phyloP scores from a whole-genome alignment of 1,284 basidiomycete genomes.

The Cryptococcus hybrid region DNA sequence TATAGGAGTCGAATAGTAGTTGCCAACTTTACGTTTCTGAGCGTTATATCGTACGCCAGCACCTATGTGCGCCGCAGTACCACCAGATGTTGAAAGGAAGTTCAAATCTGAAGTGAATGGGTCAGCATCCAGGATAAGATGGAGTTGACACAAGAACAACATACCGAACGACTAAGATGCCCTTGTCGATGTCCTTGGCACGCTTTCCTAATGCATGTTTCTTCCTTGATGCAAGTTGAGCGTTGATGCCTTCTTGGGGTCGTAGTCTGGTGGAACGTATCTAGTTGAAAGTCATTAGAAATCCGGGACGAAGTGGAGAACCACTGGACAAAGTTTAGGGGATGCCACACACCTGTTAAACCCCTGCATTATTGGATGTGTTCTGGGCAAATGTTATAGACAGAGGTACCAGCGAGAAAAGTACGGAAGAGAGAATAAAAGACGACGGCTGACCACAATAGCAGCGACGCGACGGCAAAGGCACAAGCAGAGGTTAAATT shows the following conservation, averaged over 20 bases:
- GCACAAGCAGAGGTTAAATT: no score
- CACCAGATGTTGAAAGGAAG: slow-evolving; percentile 98
- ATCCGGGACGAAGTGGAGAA: not conserved
- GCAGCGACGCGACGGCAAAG: no score
- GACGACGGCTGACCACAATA: no score
- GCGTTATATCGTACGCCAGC: slow-evolving; percentile 99
- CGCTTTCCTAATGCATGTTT: slow-evolving; percentile 92
- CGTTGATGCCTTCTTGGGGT: slow-evolving; percentile 72
- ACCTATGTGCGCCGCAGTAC: slow-evolving; percentile 70
- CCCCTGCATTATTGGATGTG: slow-evolving; percentile 18
- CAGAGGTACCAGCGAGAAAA: no score
- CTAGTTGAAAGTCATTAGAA: slow-evolving; percentile 37
- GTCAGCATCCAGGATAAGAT: not conserved
- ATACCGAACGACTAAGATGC: slow-evolving; percentile 80
- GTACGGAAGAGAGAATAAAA: no score
- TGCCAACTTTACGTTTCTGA: slow-evolving; percentile 95
- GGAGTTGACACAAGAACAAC: slow-evolving; percentile 1
- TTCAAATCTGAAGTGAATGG: slow-evolving; percentile 59
- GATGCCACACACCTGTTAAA: slow-evolving; percentile 16
- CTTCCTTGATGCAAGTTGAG: slow-evolving; percentile 69
- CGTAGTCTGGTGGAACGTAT: slow-evolving; percentile 93
- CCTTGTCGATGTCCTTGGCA: slow-evolving; percentile 85
- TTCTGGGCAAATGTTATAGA: no score
- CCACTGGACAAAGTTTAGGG: not conserved
- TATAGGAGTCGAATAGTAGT: slow-evolving; percentile 91